phyloP scores from a whole-genome alignment of 1,284 basidiomycete species.

The Xerocomus minutiporus region DNA sequence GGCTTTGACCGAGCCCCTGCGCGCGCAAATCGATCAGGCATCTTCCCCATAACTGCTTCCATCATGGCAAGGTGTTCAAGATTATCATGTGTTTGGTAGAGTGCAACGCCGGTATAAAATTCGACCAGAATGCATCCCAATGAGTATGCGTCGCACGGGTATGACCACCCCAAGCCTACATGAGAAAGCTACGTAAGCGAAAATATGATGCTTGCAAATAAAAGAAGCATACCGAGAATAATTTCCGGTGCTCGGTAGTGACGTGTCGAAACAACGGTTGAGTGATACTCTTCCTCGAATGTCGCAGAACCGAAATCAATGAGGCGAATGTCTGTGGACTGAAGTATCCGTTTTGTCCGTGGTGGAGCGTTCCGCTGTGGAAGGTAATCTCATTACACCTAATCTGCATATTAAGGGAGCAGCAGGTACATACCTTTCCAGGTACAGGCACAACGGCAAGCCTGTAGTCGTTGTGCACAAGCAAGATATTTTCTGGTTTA shows the following conservation, averaged over 20 bases:
- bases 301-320: slow-evolving; percentile 99
- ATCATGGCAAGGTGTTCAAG: slow-evolving; percentile 99
- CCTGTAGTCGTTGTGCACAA: slow-evolving; percentile 82
- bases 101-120: slow-evolving; percentile 94
- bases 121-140: slow-evolving; percentile 98
- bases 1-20: slow-evolving; percentile 73
- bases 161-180: slow-evolving; percentile 94
- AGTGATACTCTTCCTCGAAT: slow-evolving; percentile 98
- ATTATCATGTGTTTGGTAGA: slow-evolving; percentile 99
- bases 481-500: slow-evolving; percentile 97
- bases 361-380: slow-evolving; percentile 55
- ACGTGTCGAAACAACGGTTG: slow-evolving; percentile 93
- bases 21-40: slow-evolving; percentile 82
- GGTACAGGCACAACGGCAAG: slow-evolving; percentile 52
- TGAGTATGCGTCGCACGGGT: slow-evolving; percentile 97
- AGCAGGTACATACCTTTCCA: slow-evolving; percentile 46
- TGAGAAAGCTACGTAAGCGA: slow-evolving; percentile 13
- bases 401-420: slow-evolving; percentile 4
- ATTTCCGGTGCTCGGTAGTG: slow-evolving; percentile 99
- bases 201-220: background rate
- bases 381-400: slow-evolving; percentile 12
- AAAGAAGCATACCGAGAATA: slow-evolving; percentile 73
- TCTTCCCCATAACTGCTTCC: slow-evolving; percentile 97
- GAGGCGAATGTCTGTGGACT: slow-evolving; percentile 88
- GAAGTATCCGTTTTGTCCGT: slow-evolving; percentile 70